phyloP scores from a whole-genome alignment of 345 rosid species.

The Anacardium occidentale region DNA sequence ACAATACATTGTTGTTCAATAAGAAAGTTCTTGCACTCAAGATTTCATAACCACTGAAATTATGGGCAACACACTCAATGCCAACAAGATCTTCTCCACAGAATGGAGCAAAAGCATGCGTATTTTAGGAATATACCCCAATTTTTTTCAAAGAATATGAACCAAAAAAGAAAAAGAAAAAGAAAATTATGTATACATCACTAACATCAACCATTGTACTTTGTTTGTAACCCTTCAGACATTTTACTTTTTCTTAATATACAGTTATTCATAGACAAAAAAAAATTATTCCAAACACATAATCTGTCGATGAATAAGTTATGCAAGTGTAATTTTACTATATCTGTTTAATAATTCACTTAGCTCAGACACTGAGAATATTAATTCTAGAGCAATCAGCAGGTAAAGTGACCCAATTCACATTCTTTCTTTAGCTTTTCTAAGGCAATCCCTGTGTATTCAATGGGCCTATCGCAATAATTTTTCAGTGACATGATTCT shows the following conservation, averaged over 20 bases:
- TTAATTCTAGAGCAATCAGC: not conserved
- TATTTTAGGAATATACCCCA: not conserved
- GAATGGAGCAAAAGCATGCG: not conserved
- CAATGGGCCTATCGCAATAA: not conserved
- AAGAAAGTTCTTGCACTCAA: not conserved
- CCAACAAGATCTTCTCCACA: not conserved
- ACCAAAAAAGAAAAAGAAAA: not conserved
- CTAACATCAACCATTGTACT: not conserved
- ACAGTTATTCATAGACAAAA: not conserved
- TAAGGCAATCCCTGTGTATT: too few species aligned
- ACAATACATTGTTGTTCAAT: not conserved
- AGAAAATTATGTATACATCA: too few species aligned
- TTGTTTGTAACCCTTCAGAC: not conserved
- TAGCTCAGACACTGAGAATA: not conserved
- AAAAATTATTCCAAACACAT: not conserved
- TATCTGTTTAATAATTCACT: not conserved
- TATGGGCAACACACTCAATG: conserved; percentile 1
- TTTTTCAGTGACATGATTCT: not conserved
- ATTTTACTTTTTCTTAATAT: not conserved
- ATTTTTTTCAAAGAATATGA: not conserved
- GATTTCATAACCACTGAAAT: not conserved
- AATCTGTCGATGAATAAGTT: not conserved
- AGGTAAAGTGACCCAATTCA: not conserved
- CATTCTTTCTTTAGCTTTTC: not conserved
- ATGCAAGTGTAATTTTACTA: not conserved